Evolutionary conservation across 1,284 basidiomycete genomes (phyloP), one percentile per base, ranked within the genome.

Genomic region (Trametes hirsuta): DNA sequence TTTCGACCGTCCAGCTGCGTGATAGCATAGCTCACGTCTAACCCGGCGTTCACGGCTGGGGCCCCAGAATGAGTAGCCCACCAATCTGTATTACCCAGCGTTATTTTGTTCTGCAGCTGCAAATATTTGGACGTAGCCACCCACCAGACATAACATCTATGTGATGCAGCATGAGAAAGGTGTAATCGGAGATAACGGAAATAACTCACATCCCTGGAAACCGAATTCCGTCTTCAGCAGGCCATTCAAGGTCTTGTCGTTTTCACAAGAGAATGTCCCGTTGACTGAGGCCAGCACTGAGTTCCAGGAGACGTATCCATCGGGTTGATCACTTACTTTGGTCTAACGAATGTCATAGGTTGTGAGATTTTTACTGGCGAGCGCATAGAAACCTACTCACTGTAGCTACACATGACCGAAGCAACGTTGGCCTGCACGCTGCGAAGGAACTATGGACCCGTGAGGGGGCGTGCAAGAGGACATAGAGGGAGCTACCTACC

Each of bases 361-460:
- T 30, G 2, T 52, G 2, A 53, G 40, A 10, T 39, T 21, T 22
- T 12, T 22, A 22, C 12, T 35, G n/a, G 21, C 5, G 11, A 18
- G 18, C 18, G 18, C 18, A 1, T 18, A 18, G 18, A 35, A n/a
- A 18, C 2, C 2, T 34, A 73, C 74, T 63, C 65, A 81, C 84
- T 86, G 72, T 89, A 90, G 49, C 84, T 84, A 73, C 86, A 90
- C 88, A 90, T 90, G 48, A 90, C 79, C 3, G 83, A 76, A 4
- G 86, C 86, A 3, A 88, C 87, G 55, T 85, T 85, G 0, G 87
- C 86, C 66, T 85, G 81, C 3, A 90, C 82, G 35, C 82, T 83
- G 42, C 83, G 79, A 51, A 88, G 70, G 76, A 88, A 88, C 81
- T 83, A 50, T 15, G 15, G 30, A 0, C 62, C 66, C 18, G 9